Conservation (phyloP, 2,329 filamentous ascomycete species). For the Talaromyces pinophilus region DNA sequence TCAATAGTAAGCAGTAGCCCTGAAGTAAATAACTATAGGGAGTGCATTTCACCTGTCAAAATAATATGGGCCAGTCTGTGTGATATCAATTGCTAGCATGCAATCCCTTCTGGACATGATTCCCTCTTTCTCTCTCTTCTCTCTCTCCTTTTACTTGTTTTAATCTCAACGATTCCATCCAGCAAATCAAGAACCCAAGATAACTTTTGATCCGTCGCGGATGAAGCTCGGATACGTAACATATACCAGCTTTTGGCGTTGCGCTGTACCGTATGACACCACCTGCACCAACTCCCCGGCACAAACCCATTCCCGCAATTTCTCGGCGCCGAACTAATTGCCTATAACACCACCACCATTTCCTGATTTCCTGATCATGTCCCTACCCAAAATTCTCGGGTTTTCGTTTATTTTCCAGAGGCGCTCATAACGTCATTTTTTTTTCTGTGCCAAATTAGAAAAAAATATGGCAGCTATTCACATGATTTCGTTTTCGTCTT, state of each 20-base stretch:
- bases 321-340: conserved; percentile 2
- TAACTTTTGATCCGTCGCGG: neutral
- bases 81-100: too few relatives aligned
- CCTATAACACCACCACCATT: conserved; percentile 2
- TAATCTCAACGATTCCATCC: too few relatives aligned
- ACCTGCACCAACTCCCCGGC: neutral
- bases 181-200: too few relatives aligned
- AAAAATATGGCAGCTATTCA: neutral
- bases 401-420: neutral
- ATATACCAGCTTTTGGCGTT: neutral
- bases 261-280: neutral
- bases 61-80: too few relatives aligned
- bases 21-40: too few relatives aligned
- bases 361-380: neutral
- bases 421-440: neutral
- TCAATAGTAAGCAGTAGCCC: too few relatives aligned
- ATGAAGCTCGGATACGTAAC: neutral
- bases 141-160: too few relatives aligned
- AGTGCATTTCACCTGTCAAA: too few relatives aligned
- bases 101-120: too few relatives aligned
- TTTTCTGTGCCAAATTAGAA: too few relatives aligned
- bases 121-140: too few relatives aligned
- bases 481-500: neutral
- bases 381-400: neutral
- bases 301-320: neutral